Conservation (phyloP, 75 land plant species). For the Selaginella tamariscina region DNA sequence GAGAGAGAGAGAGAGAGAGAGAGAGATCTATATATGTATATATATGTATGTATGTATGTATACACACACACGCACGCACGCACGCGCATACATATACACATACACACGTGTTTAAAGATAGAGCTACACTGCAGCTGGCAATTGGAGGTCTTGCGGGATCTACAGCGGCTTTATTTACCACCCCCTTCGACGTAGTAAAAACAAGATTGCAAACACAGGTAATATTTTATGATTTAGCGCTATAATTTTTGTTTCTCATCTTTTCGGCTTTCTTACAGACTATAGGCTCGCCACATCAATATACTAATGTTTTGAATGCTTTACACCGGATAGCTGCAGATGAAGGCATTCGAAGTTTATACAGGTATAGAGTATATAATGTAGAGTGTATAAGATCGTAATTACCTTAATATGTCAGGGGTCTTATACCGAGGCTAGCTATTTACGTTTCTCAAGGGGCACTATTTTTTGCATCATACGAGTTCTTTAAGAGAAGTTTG, state of each 20-base stretch:
- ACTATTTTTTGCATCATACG: slow-evolving; percentile 86
- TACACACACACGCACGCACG: too few species aligned
- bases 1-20: too few species aligned
- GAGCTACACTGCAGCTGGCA: slow-evolving; percentile 72
- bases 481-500: slow-evolving; percentile 56
- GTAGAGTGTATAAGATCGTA: background rate
- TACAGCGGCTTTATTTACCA: slow-evolving; percentile 89
- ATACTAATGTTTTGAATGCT: background rate
- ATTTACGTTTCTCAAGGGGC: slow-evolving; percentile 92
- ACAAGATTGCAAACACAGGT: slow-evolving; percentile 96
- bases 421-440: slow-evolving; percentile 65
- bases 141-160: slow-evolving; percentile 94
- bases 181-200: slow-evolving; percentile 98
- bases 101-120: too few species aligned
- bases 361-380: background rate
- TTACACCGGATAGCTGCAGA: background rate
- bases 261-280: background rate
- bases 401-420: slow-evolving; percentile 39
- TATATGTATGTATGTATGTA: too few species aligned
- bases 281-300: background rate
- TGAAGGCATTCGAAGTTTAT: slow-evolving; percentile 1
- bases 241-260: too few species aligned
- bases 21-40: too few species aligned
- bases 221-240: background rate
- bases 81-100: too few species aligned